Evolutionary conservation across 2,329 filamentous ascomycete genomes (phyloP).

Genomic region (Stachybotrys echinatus): DNA sequence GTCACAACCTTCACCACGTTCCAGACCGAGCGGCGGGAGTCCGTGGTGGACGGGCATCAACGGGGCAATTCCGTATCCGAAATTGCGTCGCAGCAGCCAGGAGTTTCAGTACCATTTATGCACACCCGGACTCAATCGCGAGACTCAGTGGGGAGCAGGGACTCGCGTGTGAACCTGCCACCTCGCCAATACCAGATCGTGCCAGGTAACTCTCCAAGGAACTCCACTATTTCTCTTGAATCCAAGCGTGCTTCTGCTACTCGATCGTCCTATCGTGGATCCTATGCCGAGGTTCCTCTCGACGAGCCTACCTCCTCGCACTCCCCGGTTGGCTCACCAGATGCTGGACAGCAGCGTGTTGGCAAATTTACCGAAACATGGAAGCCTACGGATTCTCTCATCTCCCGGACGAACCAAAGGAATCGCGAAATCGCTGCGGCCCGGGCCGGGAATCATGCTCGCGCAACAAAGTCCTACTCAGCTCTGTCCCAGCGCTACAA

Average conservation of each 20-base stretch:
- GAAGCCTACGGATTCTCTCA: conserved; percentile 48
- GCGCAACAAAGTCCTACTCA: conserved; percentile 36
- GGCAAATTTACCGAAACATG: conserved; percentile 50
- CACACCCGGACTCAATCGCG: conserved; percentile 66
- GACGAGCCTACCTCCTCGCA: conserved; percentile 28
- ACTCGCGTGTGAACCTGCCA: conserved; percentile 51
- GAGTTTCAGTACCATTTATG: conserved; percentile 67
- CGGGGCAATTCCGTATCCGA: conserved; percentile 37
- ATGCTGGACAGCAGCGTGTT: conserved; percentile 26
- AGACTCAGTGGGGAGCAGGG: conserved; percentile 46
- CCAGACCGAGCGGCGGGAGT: conserved; percentile 55
- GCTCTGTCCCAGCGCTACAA: conserved; percentile 40
- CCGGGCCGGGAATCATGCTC: conserved; percentile 24
- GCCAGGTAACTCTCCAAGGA: conserved; percentile 36
- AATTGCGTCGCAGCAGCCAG: conserved; percentile 40
- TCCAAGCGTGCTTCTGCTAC: conserved; percentile 42
- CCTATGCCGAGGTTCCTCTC: conserved; percentile 46
- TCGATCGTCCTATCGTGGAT: conserved; percentile 30
- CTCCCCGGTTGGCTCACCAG: conserved; percentile 14
- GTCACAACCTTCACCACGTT: conserved; percentile 39
- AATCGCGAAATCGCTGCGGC: conserved; percentile 35
- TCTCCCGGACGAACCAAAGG: conserved; percentile 49
- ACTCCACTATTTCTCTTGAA: conserved; percentile 36
- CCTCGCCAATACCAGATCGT: conserved; percentile 50
- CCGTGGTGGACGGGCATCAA: conserved; percentile 32